Percentiles rank a stretch among this genome's conserved stretches.
Conservation (phyloP, 2,329 filamentous ascomycete genomes). For the Colletotrichum lentis region DNA sequence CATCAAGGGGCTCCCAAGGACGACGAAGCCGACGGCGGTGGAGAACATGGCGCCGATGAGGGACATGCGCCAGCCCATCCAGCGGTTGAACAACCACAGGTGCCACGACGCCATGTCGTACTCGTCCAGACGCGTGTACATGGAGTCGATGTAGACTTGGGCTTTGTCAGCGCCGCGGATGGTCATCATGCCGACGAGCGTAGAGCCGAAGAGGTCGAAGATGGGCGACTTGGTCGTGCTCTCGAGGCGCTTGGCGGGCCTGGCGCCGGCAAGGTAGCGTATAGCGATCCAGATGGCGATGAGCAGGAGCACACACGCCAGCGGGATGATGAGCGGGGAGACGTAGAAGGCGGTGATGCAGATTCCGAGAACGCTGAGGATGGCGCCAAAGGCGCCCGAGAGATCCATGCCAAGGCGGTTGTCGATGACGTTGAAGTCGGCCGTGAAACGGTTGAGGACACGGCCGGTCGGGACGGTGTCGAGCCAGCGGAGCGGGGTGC, state of each 20-base stretch:
- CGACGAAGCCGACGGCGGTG: constrained; percentile 68
- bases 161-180: constrained; percentile 79
- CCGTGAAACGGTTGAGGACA: constrained; percentile 79
- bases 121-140: constrained; percentile 74
- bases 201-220: constrained; percentile 80
- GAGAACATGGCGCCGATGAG: constrained; percentile 75
- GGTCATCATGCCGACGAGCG: constrained; percentile 75
- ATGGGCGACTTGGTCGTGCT: constrained; percentile 80
- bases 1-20: constrained; percentile 68
- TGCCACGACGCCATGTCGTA: constrained; percentile 73
- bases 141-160: constrained; percentile 71
- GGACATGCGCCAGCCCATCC: constrained; percentile 78
- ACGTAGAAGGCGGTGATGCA: constrained; percentile 73
- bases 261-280: constrained; percentile 73
- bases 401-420: constrained; percentile 70
- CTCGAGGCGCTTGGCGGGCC: constrained; percentile 80
- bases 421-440: constrained; percentile 80
- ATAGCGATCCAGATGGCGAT: constrained; percentile 66
- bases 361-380: constrained; percentile 70
- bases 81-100: constrained; percentile 77
- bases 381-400: constrained; percentile 65
- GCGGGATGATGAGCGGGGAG: constrained; percentile 70
- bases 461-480: constrained; percentile 81
- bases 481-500: constrained; percentile 79
- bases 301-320: constrained; percentile 66